Conservation (phyloP, 352 stramenopile species). For the Phytophthora pini region DNA sequence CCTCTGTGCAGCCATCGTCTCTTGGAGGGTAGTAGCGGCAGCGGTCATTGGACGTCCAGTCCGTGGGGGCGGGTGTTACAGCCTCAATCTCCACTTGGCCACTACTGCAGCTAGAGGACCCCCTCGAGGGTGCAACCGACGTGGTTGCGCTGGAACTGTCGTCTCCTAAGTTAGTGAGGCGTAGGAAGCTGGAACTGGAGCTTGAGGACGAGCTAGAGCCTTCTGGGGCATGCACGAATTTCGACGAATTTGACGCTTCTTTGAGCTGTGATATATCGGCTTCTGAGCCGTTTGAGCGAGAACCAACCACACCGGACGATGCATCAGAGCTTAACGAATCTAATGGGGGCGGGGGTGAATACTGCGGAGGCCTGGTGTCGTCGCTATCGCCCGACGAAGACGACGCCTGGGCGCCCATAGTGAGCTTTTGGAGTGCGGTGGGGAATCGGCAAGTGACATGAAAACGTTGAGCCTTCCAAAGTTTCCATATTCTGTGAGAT, state of each 20-base stretch:
- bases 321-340: slow-evolving; percentile 17
- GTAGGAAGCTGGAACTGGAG: slow-evolving; percentile 2
- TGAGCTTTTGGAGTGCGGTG: neutral
- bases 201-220: slow-evolving; percentile 18
- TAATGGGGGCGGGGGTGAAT: neutral
- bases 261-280: neutral
- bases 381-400: slow-evolving; percentile 19
- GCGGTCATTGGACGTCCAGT: slow-evolving; percentile 33
- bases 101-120: slow-evolving; percentile 21
- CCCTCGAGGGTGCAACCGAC: neutral
- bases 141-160: slow-evolving; percentile 1
- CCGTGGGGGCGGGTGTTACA: slow-evolving; percentile 19
- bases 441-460: slow-evolving; percentile 31
- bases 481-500: slow-evolving; percentile 7
- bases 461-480: slow-evolving; percentile 10
- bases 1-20: slow-evolving; percentile 48
- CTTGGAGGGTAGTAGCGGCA: slow-evolving; percentile 31
- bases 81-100: slow-evolving; percentile 29
- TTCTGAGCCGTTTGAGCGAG: neutral
- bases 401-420: slow-evolving; percentile 10
- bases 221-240: neutral
- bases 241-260: slow-evolving; percentile 1
- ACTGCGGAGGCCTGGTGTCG: neutral
- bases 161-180: slow-evolving; percentile 8
- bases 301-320: neutral